Conservation (phyloP, 768 basidiomycete genomes). For the Coprinopsis marcescibilis region DNA sequence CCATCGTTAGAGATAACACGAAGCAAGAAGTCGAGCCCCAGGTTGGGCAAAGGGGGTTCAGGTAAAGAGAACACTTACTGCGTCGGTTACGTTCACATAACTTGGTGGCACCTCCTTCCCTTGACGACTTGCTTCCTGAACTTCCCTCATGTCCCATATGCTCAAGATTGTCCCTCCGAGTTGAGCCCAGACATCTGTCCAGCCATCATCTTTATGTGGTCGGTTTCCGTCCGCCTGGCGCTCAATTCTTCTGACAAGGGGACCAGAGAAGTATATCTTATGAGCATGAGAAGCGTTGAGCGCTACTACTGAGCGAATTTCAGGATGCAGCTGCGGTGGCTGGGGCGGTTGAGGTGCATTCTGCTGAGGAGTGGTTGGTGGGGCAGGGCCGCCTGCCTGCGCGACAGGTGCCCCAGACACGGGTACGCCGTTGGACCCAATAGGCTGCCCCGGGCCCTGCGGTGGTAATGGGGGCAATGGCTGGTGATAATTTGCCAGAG, state of each 20-base stretch:
- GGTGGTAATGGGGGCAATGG: constrained; percentile 14
- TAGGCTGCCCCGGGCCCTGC: constrained; percentile 15
- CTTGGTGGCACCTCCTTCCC: constrained; percentile 81
- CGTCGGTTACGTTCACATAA: constrained; percentile 86
- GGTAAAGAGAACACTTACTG: constrained; percentile 47
- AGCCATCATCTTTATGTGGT: constrained; percentile 67
- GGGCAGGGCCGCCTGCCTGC: neutral
- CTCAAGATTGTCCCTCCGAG: constrained; percentile 85
- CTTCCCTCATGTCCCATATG: constrained; percentile 87
- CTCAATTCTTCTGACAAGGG: constrained; percentile 71
- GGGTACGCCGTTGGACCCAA: too few species aligned
- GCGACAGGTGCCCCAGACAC: too few species aligned
- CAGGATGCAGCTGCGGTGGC: constrained; percentile 60
- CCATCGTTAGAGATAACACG: constrained; percentile 6
- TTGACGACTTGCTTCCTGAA: constrained; percentile 76
- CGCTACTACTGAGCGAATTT: constrained; percentile 75
- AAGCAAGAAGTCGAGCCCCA: neutral
- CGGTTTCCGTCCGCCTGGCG: constrained; percentile 71
- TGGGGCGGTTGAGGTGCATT: too few species aligned
- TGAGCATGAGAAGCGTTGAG: constrained; percentile 72
- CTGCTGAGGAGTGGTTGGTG: constrained; percentile 12
- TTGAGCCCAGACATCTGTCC: constrained; percentile 87
- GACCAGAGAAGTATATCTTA: constrained; percentile 86
- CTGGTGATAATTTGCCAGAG: constrained; percentile 9
- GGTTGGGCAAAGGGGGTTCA: constrained; percentile 1